A percentile compares a stretch with the other conserved stretches of the same genome.
Evolutionary conservation across 2,329 filamentous ascomycete species (phyloP).

Genomic region (Camillea tinctor): DNA sequence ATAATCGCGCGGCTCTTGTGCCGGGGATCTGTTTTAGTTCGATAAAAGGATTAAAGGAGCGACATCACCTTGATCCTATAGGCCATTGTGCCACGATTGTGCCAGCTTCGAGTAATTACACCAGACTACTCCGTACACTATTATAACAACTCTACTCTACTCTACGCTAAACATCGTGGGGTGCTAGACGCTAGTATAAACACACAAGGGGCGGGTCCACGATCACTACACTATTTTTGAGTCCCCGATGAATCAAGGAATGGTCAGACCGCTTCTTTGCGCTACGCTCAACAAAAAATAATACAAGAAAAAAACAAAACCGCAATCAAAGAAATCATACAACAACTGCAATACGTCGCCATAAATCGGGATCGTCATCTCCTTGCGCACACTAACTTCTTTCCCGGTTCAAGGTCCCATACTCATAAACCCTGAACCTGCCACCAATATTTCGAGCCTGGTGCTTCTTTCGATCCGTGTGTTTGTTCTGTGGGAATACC

Average conservation of each 20-base stretch:
- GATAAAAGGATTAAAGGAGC: too few relatives aligned
- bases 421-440: background rate
- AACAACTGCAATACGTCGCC: slow-evolving; percentile 7
- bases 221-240: slow-evolving; percentile 19
- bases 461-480: background rate
- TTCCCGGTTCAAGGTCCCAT: background rate
- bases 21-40: too few relatives aligned
- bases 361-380: slow-evolving; percentile 1
- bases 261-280: slow-evolving; percentile 28
- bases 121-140: too few relatives aligned
- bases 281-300: slow-evolving; percentile 17
- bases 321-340: slow-evolving; percentile 1
- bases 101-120: too few relatives aligned
- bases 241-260: slow-evolving; percentile 22
- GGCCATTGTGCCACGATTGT: too few relatives aligned
- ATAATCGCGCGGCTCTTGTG: too few relatives aligned
- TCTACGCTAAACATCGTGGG: background rate
- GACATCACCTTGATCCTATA: too few relatives aligned
- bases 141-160: too few relatives aligned
- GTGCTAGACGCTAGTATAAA: slow-evolving; percentile 8
- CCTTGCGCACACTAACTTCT: background rate
- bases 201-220: slow-evolving; percentile 26
- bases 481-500: slow-evolving; percentile 1
- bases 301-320: slow-evolving; percentile 6
- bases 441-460: background rate